Conservation (phyloP, 2,329 filamentous ascomycete genomes). For the Cytospora paraplurivora region DNA sequence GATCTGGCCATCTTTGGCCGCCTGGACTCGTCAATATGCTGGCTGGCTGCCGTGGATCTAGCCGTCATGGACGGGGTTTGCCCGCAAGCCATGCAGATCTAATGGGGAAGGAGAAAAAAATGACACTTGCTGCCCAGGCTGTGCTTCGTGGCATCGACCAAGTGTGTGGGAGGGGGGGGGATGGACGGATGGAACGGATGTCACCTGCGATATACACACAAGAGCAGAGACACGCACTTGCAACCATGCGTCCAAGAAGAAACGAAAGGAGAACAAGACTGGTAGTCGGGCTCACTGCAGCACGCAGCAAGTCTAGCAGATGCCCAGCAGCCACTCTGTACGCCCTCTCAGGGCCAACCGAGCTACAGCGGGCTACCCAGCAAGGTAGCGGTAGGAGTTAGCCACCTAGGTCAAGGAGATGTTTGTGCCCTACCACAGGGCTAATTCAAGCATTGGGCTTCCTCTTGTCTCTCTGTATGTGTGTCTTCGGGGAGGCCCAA, state of each 20-base stretch:
- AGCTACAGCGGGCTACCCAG: slow-evolving; percentile 1
- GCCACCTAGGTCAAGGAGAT: slow-evolving; percentile 2
- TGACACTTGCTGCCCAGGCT: not conserved
- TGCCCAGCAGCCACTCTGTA: not conserved
- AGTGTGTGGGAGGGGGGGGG: not conserved
- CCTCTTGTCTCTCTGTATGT: slow-evolving; percentile 2
- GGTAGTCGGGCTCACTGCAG: not conserved
- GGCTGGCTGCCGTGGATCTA: slow-evolving; percentile 6
- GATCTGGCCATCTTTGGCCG: slow-evolving; percentile 12
- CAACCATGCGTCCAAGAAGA: not conserved
- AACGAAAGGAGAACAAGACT: not conserved
- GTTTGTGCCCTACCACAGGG: not conserved
- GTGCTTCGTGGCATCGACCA: slow-evolving; percentile 5
- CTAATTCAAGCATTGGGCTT: slow-evolving; percentile 7
- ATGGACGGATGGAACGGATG: not conserved
- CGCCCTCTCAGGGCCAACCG: not conserved
- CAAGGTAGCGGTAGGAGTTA: slow-evolving; percentile 1
- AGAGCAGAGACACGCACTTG: not conserved
- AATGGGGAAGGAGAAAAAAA: not conserved
- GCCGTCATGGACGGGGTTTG: slow-evolving; percentile 10
- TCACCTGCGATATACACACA: too few relatives aligned
- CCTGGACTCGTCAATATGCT: not conserved
- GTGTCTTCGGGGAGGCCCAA: not conserved
- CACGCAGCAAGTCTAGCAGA: not conserved
- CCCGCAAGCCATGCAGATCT: slow-evolving; percentile 12